Base-by-base conservation (phyloP, 1,284 basidiomycete genomes). In the Volvariella surrecta region DNA sequence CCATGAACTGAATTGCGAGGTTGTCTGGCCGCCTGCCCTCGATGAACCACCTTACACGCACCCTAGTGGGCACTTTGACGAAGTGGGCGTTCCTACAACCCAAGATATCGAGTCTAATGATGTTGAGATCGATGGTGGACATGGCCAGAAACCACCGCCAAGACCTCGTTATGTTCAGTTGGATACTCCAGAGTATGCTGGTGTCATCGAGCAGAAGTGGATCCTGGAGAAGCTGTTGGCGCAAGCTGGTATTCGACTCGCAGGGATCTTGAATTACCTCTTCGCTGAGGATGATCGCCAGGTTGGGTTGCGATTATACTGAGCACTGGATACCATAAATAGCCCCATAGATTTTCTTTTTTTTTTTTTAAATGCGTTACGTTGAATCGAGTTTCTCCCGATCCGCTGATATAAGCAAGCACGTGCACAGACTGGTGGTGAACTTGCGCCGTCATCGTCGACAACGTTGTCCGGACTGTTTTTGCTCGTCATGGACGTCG, bases 131-230 rank as follows among this genome's bases (percentile, higher is more conserved):
- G n/a, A 8, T 35, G 24, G 24, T 28, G 24, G 24, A 6, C 24
- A 28, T 11, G 6, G 11, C 24, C 24, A 28, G 24, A 6, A 6
- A 6, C 34, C 34, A 6, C 13, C 13, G n/a, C 7, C 6, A 16
- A 6, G 18, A 16, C 34, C 34, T 4, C 13, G 15, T 8, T 35
- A 35, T 19, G 13, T 35, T 15, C 34, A 95, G 61, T 73, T 96
- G n/a, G 86, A 94, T 60, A 91, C 87, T 17, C 81, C 86, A 0
- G 68, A 81, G 49, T 96, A 96, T 55, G 64, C 82, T 1, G 89
- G 85, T 1, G 63, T 64, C 18, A 79, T 94, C 50, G 66, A 67
- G 43, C 62, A 78, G 32, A 65, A 75, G 47, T 82, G 83, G 73
- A 64, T 90, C 32, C 55, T 96, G 2, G 90, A 95, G 70, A 79